phyloP scores from a whole-genome alignment of 176 grass and related monocot genomes.

The Phoenix dactylifera region DNA sequence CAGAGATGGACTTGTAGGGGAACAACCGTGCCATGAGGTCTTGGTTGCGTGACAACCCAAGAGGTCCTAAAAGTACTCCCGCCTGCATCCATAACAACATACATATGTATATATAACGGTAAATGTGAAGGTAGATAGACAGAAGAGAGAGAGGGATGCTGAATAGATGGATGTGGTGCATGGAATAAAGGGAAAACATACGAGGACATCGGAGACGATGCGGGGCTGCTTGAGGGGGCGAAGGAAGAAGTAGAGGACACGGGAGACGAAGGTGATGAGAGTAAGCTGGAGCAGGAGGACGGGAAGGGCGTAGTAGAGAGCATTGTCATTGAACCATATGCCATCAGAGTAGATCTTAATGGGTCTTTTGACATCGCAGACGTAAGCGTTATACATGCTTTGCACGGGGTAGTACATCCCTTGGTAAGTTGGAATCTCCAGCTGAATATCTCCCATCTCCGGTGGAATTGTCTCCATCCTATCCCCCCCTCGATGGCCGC shows the following conservation, averaged over 20 bases:
- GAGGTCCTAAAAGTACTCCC: neutral
- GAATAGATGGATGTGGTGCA: neutral
- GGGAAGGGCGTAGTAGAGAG: neutral
- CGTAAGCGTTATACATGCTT: too few species aligned
- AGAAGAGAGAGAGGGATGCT: neutral
- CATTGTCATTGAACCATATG: too few species aligned
- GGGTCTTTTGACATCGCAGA: too few species aligned
- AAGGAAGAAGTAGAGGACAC: constrained; percentile 18
- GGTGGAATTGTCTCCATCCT: too few species aligned
- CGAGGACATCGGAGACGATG: constrained; percentile 25
- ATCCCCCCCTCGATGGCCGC: too few species aligned
- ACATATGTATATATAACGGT: too few species aligned
- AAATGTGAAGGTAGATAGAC: neutral
- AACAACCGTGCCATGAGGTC: neutral
- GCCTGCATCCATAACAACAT: too few species aligned
- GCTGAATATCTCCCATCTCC: too few species aligned
- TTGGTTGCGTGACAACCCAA: neutral
- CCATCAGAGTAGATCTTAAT: too few species aligned
- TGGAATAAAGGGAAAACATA: neutral
- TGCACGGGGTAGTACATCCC: too few species aligned
- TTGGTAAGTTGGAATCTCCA: too few species aligned
- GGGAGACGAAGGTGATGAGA: constrained; percentile 6
- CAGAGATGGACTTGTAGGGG: neutral
- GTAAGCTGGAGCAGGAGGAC: constrained; percentile 7
- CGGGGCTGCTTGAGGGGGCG: constrained; percentile 30